Percentiles rank a stretch among this genome's conserved stretches.
phyloP scores from a whole-genome alignment of 2,329 filamentous ascomycete species.

The Alternaria rosae region DNA sequence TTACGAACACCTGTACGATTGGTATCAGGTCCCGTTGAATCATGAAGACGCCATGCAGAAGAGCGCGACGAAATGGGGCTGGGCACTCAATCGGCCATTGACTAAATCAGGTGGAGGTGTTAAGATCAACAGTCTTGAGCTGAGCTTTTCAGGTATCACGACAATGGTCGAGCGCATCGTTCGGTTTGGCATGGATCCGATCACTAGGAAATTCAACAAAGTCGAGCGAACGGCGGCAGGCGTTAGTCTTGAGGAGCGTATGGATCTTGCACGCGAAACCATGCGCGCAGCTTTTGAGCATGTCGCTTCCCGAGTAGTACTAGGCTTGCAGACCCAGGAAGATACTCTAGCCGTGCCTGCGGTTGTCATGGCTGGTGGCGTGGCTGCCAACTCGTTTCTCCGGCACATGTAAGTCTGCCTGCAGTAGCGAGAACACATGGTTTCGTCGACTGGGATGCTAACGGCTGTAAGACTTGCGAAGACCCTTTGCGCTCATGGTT shows the following conservation, averaged over 20 bases:
- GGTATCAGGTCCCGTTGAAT: conserved; percentile 66
- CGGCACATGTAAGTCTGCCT: conserved; percentile 63
- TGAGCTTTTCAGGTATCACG: conserved; percentile 72
- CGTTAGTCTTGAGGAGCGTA: conserved; percentile 67
- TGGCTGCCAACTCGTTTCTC: conserved; percentile 84
- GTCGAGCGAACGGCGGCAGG: conserved; percentile 40
- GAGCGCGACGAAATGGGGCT: conserved; percentile 63
- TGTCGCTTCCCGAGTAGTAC: conserved; percentile 74
- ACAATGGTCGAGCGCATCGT: conserved; percentile 69
- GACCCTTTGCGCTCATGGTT: conserved; percentile 73
- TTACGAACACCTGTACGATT: conserved; percentile 43
- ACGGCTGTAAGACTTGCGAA: conserved; percentile 49
- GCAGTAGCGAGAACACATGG: neutral
- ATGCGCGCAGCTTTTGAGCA: conserved; percentile 91
- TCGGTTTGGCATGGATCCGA: conserved; percentile 45
- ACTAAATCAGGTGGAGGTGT: conserved; percentile 53
- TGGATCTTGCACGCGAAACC: conserved; percentile 71
- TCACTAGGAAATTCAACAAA: conserved; percentile 39
- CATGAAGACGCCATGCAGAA: conserved; percentile 66
- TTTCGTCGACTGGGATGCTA: neutral
- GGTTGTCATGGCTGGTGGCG: conserved; percentile 87
- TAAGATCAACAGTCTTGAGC: conserved; percentile 42
- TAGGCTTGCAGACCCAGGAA: conserved; percentile 64
- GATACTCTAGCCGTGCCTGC: conserved; percentile 49
- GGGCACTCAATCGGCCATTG: conserved; percentile 75